These are phyloP conservation scores for Aspergillus tamarii DNA, from an alignment of 2,329 filamentous ascomycete species.

Conservation along the genomic window DNA sequence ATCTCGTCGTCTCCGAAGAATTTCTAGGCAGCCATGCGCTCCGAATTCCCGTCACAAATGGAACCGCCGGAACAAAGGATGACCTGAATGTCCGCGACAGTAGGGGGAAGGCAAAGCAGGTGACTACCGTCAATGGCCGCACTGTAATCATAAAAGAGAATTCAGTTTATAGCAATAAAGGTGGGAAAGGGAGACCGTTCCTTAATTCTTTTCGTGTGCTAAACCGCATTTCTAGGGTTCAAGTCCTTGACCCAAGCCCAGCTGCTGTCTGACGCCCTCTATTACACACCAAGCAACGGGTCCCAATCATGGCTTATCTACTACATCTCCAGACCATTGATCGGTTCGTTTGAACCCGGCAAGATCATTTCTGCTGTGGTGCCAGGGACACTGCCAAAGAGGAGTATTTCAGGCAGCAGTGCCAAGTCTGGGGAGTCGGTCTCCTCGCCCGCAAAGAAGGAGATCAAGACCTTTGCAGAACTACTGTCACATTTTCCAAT, in stretches of 20 bases:
- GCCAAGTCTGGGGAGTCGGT: slow-evolving; percentile 39
- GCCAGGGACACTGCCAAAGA: slow-evolving; percentile 45
- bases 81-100: slow-evolving; percentile 76
- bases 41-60: slow-evolving; percentile 67
- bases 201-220: slow-evolving; percentile 17
- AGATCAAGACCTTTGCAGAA: slow-evolving; percentile 87
- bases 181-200: slow-evolving; percentile 51
- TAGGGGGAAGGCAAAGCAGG: slow-evolving; percentile 91
- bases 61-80: slow-evolving; percentile 54
- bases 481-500: slow-evolving; percentile 89
- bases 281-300: slow-evolving; percentile 87
- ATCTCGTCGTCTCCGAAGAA: slow-evolving; percentile 86
- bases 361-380: slow-evolving; percentile 69
- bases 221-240: slow-evolving; percentile 65
- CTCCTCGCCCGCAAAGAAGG: slow-evolving; percentile 68
- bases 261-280: slow-evolving; percentile 79
- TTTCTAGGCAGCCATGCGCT: slow-evolving; percentile 97
- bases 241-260: slow-evolving; percentile 88
- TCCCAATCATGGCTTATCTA: slow-evolving; percentile 94
- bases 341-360: slow-evolving; percentile 79
- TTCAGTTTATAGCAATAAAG: slow-evolving; percentile 94
- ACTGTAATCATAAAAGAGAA: slow-evolving; percentile 94
- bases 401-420: slow-evolving; percentile 22
- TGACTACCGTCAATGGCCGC: slow-evolving; percentile 86
- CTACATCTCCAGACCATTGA: slow-evolving; percentile 86